Percentiles rank a stretch among this genome's conserved stretches.
Evolutionary conservation across 1,284 basidiomycete genomes (phyloP).

Genomic region (Leccinum fallax): DNA sequence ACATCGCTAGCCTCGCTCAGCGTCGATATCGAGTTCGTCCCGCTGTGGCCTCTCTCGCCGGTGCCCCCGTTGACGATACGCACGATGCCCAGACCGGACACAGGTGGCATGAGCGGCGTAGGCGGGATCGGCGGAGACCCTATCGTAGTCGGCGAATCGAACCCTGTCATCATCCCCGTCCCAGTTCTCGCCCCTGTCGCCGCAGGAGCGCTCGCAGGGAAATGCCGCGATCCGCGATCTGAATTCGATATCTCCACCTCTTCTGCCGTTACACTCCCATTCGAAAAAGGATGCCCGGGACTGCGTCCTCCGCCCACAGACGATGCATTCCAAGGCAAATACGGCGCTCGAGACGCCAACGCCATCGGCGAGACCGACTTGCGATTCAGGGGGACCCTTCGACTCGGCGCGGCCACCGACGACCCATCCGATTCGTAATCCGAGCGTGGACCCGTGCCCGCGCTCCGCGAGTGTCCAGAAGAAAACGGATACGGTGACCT

Average conservation of each 20-base stretch:
- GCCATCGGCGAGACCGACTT: conserved; percentile 73
- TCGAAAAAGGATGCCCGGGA: conserved; percentile 15
- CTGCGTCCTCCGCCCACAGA: conserved; percentile 5
- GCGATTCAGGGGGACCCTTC: conserved; percentile 64
- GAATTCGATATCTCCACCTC: conserved; percentile 12
- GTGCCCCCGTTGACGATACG: conserved; percentile 21
- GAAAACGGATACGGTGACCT: conserved; percentile 20
- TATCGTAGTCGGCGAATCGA: conserved; percentile 45
- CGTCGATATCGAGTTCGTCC: conserved; percentile 40
- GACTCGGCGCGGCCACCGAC: conserved; percentile 40
- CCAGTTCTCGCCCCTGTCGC: not conserved
- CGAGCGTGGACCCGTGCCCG: conserved; percentile 36
- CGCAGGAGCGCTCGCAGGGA: not conserved
- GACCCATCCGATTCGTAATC: conserved; percentile 56
- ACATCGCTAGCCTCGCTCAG: conserved; percentile 34
- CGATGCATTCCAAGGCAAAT: conserved; percentile 21
- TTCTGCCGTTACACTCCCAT: conserved; percentile 18
- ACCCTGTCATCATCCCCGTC: conserved; percentile 18
- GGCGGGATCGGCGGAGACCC: conserved; percentile 45
- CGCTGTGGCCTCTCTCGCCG: conserved; percentile 14
- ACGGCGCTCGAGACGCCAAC: conserved; percentile 45
- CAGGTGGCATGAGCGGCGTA: conserved; percentile 38
- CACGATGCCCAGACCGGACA: conserved; percentile 12
- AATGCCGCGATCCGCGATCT: conserved; percentile 37
- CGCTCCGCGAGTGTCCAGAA: conserved; percentile 16